These are phyloP conservation scores for Trichosporon sp. DNA, from an alignment of 1,284 basidiomycete genomes.

Conservation along the genomic window DNA sequence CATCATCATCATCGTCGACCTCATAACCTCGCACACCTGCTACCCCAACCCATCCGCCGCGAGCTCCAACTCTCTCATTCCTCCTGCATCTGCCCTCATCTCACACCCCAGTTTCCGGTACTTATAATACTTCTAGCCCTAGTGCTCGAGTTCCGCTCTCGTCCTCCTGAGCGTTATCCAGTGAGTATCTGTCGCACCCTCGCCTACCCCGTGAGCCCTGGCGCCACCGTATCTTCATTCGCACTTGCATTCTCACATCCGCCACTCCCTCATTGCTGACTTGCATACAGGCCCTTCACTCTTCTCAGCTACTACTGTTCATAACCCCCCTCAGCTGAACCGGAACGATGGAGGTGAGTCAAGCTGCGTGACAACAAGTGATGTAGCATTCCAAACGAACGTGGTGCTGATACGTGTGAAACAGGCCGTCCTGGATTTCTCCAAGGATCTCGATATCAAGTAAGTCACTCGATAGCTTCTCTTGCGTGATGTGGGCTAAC, in stretches of 20 bases:
- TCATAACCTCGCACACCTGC: background rate
- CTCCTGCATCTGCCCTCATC: background rate
- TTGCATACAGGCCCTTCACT: background rate
- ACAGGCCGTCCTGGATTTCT: slow-evolving; percentile 79
- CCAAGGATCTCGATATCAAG: slow-evolving; percentile 72
- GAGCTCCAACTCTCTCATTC: background rate
- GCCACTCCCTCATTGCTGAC: background rate
- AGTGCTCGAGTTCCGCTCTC: background rate
- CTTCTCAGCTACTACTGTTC: background rate
- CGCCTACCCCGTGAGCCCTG: background rate
- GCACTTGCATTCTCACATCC: background rate
- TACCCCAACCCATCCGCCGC: background rate
- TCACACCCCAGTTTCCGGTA: background rate
- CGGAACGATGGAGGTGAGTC: slow-evolving; percentile 39
- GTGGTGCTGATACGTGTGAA: slow-evolving; percentile 16
- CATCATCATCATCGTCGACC: slow-evolving; percentile 4
- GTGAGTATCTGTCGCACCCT: background rate
- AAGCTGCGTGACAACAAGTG: background rate
- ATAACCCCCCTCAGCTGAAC: background rate
- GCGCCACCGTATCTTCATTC: background rate
- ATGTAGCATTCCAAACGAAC: background rate
- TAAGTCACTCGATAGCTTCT: slow-evolving; percentile 17
- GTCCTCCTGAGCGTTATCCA: background rate
- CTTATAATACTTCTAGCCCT: background rate
- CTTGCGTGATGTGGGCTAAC: background rate